Evolutionary conservation across 208 protist species (phyloP), one percentile per base, ranked within the genome.

Genomic region (Crithidia brevicula): DNA sequence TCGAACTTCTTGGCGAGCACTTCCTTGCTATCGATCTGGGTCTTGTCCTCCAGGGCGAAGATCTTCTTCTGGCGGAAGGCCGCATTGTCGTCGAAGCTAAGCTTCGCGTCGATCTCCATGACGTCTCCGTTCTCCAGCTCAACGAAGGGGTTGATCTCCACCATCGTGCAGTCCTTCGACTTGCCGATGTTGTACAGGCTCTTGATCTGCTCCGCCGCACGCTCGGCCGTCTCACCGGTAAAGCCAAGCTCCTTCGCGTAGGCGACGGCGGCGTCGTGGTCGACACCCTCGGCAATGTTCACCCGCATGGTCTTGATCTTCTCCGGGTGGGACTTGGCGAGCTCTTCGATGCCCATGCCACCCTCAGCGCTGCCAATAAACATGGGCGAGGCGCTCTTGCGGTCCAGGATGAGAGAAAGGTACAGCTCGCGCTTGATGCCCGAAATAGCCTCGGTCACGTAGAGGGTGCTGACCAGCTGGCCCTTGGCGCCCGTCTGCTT

Each of bases 51-150:
- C 72, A 97, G 79, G 20, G 64, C 87, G 67, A 99, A 99, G 57
- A 99, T 96, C 40, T 96, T 91, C 71, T 91, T 89, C 80, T 99
- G 98, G 68, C 98, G 96, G 91, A 98, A 99, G 11, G 77, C 74
- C 20, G 98, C 98, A 77, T 99, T 99, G 83, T 99, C 99, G 79
- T 99, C 99, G 81, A 99, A 99, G 81, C 92, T 97, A 52, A 99
- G 88, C 88, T 99, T 99, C 33, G 98, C 98, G 74, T 99, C 99
- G 67, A 99, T 96, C 84, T 95, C 95, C 81, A 98, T 92, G 22
- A 99, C 94, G 46, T 92, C 81, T 51, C 95, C 96, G 72, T 96
- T 91, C 54, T 94, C 79, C 38, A 98, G 97, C 85, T 99, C 96
- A 5, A 98, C 97, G 33, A 99, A 87, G 43, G 99, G 99, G 92